phyloP scores from a whole-genome alignment of 2,329 filamentous ascomycete species.

The Coniella lustricola region DNA sequence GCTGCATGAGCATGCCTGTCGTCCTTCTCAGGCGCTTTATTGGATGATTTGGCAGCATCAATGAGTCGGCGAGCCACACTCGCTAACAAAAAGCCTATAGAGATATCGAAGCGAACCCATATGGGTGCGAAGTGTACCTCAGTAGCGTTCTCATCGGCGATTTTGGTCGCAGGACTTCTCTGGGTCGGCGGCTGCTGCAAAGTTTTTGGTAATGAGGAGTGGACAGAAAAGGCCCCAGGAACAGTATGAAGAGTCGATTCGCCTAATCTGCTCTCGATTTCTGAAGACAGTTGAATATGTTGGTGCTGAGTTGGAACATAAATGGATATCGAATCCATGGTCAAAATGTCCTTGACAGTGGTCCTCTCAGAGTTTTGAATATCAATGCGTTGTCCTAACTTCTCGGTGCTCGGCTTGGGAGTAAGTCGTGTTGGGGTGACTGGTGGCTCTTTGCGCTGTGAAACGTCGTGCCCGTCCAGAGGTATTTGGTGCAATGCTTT shows the following conservation, averaged over 20 bases:
- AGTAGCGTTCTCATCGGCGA: constrained; percentile 29
- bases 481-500: neutral
- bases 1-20: constrained; percentile 16
- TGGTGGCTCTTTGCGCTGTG: neutral
- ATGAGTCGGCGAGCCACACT: constrained; percentile 45
- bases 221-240: constrained; percentile 55
- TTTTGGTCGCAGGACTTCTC: constrained; percentile 12
- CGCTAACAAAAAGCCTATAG: constrained; percentile 47
- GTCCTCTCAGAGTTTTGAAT: constrained; percentile 48
- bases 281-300: constrained; percentile 30
- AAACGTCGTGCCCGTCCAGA: neutral
- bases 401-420: constrained; percentile 13
- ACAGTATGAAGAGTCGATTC: constrained; percentile 30
- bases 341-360: constrained; percentile 45
- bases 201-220: constrained; percentile 20
- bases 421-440: constrained; percentile 8
- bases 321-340: constrained; percentile 42
- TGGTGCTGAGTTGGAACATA: constrained; percentile 47
- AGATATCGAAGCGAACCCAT: constrained; percentile 47
- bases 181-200: constrained; percentile 8
- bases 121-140: constrained; percentile 48
- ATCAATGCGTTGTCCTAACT: constrained; percentile 37
- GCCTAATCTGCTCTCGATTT: constrained; percentile 1
- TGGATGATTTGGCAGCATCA: constrained; percentile 31
- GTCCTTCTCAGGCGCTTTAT: neutral